A percentile compares a stretch with the other conserved stretches of the same genome.
Conservation (phyloP, 108 stramenopile genomes). For the Bacterosira constricta region DNA sequence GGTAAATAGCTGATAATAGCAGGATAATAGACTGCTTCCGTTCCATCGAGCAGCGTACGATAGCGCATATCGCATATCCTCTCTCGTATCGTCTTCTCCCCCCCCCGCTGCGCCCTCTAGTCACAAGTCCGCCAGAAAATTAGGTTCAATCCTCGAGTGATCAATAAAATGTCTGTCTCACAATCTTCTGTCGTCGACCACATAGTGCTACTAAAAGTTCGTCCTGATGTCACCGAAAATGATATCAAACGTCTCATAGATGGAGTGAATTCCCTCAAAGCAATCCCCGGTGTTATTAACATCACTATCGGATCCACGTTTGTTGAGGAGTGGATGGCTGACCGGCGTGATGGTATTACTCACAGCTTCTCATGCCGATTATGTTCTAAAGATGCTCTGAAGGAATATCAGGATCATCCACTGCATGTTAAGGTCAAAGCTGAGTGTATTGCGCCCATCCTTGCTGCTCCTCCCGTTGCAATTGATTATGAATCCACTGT, state of each 20-base stretch:
- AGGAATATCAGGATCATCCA: conserved; percentile 41
- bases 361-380: conserved; percentile 34
- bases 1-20: no score
- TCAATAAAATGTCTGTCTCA: no score
- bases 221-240: conserved; percentile 15
- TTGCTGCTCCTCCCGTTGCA: conserved; percentile 30
- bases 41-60: no score
- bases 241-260: conserved; percentile 25
- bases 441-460: conserved; percentile 23
- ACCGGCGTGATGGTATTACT: conserved; percentile 35
- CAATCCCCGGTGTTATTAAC: conserved; percentile 39
- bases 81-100: no score
- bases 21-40: no score
- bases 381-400: conserved; percentile 29
- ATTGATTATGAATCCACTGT: conserved; percentile 44
- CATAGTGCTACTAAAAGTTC: conserved; percentile 47
- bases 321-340: conserved; percentile 50
- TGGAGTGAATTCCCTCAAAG: conserved; percentile 24
- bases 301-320: conserved; percentile 36
- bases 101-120: no score
- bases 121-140: no score
- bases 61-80: no score
- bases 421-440: conserved; percentile 32
- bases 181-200: conserved; percentile 50
- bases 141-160: no score